Conservation (phyloP, 2,329 filamentous ascomycete species). For the Aspergillus latus region DNA sequence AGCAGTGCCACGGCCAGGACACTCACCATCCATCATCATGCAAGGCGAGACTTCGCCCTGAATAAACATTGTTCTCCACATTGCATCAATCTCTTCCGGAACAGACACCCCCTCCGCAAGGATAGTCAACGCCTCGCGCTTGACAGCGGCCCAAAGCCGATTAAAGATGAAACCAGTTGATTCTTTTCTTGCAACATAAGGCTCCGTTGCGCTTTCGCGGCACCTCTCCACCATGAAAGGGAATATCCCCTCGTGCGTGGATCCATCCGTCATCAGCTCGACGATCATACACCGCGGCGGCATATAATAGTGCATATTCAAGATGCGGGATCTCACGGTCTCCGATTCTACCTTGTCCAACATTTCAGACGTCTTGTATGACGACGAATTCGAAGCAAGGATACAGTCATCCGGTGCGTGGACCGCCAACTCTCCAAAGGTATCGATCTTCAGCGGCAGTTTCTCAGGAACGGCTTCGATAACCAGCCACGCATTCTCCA, state of each 20-base stretch:
- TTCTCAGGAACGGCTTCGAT: slow-evolving; percentile 56
- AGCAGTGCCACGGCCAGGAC: too few species aligned
- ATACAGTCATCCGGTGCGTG: slow-evolving; percentile 48
- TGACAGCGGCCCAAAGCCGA: slow-evolving; percentile 57
- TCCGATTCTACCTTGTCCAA: slow-evolving; percentile 37
- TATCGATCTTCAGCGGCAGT: slow-evolving; percentile 49
- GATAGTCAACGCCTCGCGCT: slow-evolving; percentile 53
- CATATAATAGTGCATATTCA: slow-evolving; percentile 56
- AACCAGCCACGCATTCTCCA: slow-evolving; percentile 46
- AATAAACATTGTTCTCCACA: slow-evolving; percentile 41
- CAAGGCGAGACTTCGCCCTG: slow-evolving; percentile 29
- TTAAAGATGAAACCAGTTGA: slow-evolving; percentile 57
- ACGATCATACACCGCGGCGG: slow-evolving; percentile 46
- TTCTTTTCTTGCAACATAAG: slow-evolving; percentile 47
- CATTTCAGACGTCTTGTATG: slow-evolving; percentile 53
- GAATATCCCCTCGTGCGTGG: slow-evolving; percentile 47
- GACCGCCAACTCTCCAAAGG: slow-evolving; percentile 48
- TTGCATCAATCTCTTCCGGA: slow-evolving; percentile 49
- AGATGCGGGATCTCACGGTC: slow-evolving; percentile 24
- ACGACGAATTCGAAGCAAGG: slow-evolving; percentile 52
- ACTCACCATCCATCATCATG: slow-evolving; percentile 37
- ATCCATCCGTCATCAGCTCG: slow-evolving; percentile 55
- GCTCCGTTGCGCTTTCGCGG: slow-evolving; percentile 43
- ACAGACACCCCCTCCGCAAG: slow-evolving; percentile 51
- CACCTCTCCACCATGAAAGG: slow-evolving; percentile 44